Conservation (phyloP, 345 rosid genomes). For the Salix exigua region DNA sequence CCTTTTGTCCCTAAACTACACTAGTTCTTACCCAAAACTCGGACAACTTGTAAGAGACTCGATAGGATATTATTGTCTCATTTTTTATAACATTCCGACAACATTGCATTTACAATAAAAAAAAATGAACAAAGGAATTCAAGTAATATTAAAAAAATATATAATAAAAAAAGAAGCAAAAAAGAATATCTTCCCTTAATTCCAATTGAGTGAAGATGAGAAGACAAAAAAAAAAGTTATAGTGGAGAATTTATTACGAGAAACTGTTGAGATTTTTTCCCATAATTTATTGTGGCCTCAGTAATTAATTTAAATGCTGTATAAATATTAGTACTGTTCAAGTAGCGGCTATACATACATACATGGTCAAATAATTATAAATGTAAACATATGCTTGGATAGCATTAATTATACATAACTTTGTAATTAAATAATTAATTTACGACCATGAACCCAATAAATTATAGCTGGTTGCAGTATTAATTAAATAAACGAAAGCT, state of each 20-base stretch:
- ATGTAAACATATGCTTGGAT: neutral
- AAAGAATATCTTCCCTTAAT: too few species aligned
- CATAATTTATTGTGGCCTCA: neutral
- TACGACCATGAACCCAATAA: neutral
- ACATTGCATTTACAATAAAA: too few species aligned
- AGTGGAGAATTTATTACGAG: neutral
- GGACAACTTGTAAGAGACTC: too few species aligned
- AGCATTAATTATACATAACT: neutral
- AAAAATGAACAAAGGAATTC: too few species aligned
- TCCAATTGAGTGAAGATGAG: too few species aligned
- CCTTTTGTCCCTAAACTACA: too few species aligned
- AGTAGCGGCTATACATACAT: neutral
- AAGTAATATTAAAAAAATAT: too few species aligned
- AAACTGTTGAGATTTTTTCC: neutral
- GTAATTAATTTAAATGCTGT: neutral
- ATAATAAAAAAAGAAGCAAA: too few species aligned
- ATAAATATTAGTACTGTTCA: neutral
- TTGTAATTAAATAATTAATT: neutral
- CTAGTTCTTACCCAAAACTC: too few species aligned
- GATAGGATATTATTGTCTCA: too few species aligned
- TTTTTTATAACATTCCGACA: too few species aligned
- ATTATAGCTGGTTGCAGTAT: neutral
- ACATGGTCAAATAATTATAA: neutral
- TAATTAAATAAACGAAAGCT: neutral
- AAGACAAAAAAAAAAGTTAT: too few species aligned